Conservation (phyloP, 2,329 filamentous ascomycete genomes). For the Penicillium thymicola region DNA sequence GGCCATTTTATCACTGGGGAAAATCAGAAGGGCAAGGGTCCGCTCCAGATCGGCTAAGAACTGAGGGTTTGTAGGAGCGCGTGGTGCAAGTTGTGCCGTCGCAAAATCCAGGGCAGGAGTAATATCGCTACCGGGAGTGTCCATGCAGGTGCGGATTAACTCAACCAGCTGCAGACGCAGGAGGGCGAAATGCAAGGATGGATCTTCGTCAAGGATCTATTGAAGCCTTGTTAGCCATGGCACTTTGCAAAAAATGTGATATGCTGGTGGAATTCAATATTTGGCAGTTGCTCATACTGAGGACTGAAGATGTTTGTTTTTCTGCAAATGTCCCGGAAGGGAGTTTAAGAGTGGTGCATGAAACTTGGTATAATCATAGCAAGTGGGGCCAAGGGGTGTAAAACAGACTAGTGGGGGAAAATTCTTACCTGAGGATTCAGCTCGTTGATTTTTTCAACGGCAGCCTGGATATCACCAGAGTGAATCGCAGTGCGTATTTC, state of each 20-base stretch:
- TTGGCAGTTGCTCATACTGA: conserved; percentile 69
- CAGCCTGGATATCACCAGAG: conserved; percentile 76
- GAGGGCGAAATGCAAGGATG: conserved; percentile 81
- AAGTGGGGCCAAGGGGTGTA: conserved; percentile 30
- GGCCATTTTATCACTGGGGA: conserved; percentile 74
- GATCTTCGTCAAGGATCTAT: conserved; percentile 82
- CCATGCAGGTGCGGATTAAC: conserved; percentile 75
- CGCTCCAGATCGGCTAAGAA: conserved; percentile 86
- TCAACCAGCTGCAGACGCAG: conserved; percentile 90
- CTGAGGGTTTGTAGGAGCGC: conserved; percentile 73
- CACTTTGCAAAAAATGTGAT: conserved; percentile 13
- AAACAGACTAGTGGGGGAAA: conserved; percentile 5
- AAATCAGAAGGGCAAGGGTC: conserved; percentile 90
- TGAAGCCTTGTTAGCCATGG: conserved; percentile 23
- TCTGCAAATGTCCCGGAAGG: conserved; percentile 83
- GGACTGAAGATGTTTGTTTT: conserved; percentile 71
- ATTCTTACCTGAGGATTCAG: conserved; percentile 82
- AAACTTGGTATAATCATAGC: conserved; percentile 93
- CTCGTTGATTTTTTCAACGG: conserved; percentile 85
- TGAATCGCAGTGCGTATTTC: conserved; percentile 83
- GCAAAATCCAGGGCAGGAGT: conserved; percentile 81
- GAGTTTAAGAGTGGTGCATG: conserved; percentile 99
- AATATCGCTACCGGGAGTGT: conserved; percentile 67
- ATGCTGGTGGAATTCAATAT: conserved; percentile 12
- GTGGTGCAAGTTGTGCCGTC: conserved; percentile 78